These are phyloP conservation scores for Paecilomyces variotii DNA, from an alignment of 2,329 filamentous ascomycete genomes.

Conservation along the genomic window DNA sequence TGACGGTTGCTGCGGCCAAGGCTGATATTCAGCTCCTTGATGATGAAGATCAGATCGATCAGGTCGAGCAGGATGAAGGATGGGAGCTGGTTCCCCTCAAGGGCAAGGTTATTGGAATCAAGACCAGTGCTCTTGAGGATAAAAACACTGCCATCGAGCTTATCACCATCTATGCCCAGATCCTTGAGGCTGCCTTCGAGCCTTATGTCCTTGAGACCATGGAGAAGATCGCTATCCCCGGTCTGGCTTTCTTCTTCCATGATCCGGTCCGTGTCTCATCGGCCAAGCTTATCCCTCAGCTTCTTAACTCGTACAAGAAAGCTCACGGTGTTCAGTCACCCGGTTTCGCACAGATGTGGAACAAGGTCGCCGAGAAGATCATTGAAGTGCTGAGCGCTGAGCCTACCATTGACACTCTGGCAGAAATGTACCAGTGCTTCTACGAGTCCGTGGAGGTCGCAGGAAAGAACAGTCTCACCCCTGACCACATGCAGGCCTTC, in stretches of 20 bases:
- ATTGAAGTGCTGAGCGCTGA: slow-evolving; percentile 90
- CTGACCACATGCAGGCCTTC: slow-evolving; percentile 75
- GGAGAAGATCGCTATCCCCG: slow-evolving; percentile 91
- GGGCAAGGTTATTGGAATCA: slow-evolving; percentile 97
- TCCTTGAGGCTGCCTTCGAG: slow-evolving; percentile 86
- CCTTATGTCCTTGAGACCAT: slow-evolving; percentile 88
- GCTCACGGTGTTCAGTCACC: slow-evolving; percentile 73
- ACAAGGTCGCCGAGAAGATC: slow-evolving; percentile 76
- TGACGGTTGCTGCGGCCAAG: slow-evolving; percentile 87
- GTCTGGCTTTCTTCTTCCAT: slow-evolving; percentile 97
- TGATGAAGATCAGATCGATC: slow-evolving; percentile 87
- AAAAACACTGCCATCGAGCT: slow-evolving; percentile 99
- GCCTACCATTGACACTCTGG: slow-evolving; percentile 89
- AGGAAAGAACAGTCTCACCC: slow-evolving; percentile 71
- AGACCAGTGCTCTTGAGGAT: slow-evolving; percentile 92
- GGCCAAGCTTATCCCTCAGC: slow-evolving; percentile 85
- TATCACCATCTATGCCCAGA: slow-evolving; percentile 92
- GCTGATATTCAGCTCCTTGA: slow-evolving; percentile 95
- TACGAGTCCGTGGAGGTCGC: slow-evolving; percentile 96
- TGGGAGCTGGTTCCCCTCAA: slow-evolving; percentile 97
- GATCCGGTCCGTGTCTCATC: slow-evolving; percentile 93
- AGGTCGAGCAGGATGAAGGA: slow-evolving; percentile 87
- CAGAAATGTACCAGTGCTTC: slow-evolving; percentile 99
- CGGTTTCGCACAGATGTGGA: slow-evolving; percentile 77
- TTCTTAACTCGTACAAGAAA: slow-evolving; percentile 90